Percentiles rank a stretch among this genome's conserved stretches.
phyloP scores from a whole-genome alignment of 345 rosid genomes.

The Fremontodendron californicum region DNA sequence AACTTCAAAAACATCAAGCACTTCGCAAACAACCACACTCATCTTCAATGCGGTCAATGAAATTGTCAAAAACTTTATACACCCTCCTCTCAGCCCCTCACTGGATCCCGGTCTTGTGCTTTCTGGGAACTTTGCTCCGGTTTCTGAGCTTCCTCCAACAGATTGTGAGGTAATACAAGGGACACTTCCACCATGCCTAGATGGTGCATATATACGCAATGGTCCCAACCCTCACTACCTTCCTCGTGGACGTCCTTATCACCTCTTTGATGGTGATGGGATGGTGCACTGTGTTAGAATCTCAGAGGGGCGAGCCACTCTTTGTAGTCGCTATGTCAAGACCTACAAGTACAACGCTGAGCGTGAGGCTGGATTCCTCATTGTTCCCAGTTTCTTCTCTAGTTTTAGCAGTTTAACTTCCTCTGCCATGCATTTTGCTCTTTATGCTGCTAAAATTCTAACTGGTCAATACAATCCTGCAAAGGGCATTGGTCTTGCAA shows the following conservation, averaged over 20 bases:
- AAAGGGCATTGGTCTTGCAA: conserved; percentile 51
- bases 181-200: conserved; percentile 44
- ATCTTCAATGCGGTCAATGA: too few species aligned
- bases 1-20: too few species aligned
- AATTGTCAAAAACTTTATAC: conserved; percentile 46
- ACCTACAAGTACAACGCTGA: conserved; percentile 45
- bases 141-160: conserved; percentile 56
- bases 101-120: conserved; percentile 50
- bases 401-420: conserved; percentile 50
- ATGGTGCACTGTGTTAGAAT: conserved; percentile 55
- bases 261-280: conserved; percentile 64
- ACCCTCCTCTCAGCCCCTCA: conserved; percentile 40
- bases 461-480: conserved; percentile 50
- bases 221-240: conserved; percentile 66
- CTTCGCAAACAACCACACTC: too few species aligned
- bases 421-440: conserved; percentile 52
- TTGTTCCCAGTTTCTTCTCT: conserved; percentile 49
- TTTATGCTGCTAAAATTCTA: conserved; percentile 34
- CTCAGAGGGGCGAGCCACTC: conserved; percentile 34
- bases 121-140: conserved; percentile 50
- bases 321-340: conserved; percentile 55
- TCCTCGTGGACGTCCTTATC: conserved; percentile 55
- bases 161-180: conserved; percentile 48
- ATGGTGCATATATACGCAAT: conserved; percentile 57
- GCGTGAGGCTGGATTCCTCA: conserved; percentile 36